These are phyloP conservation scores for Backusella mclennaniae DNA, from an alignment of 192 early-diverging fungal species.

Conservation along the genomic window DNA sequence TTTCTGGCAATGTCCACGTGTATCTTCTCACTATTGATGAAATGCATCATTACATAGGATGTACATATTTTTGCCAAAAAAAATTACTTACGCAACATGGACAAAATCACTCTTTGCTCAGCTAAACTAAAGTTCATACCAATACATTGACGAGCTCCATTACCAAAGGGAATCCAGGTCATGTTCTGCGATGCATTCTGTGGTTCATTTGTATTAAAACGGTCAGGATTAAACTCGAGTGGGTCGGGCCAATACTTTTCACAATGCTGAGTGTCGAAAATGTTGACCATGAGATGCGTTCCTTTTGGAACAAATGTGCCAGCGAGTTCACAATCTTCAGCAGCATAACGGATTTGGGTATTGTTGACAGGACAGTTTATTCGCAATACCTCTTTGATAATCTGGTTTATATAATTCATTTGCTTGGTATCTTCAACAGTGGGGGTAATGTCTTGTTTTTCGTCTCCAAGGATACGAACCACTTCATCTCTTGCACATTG, in stretches of 20 bases:
- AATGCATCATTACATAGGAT: neutral
- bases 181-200: neutral
- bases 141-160: conserved; percentile 58
- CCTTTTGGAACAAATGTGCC: conserved; percentile 24
- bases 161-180: conserved; percentile 58
- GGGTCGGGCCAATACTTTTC: conserved; percentile 38
- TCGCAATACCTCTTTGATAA: conserved; percentile 48
- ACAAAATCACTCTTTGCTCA: conserved; percentile 53
- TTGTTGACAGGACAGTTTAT: conserved; percentile 3
- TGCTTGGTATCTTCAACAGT: conserved; percentile 52
- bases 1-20: conserved; percentile 20
- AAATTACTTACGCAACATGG: conserved; percentile 40
- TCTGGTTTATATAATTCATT: conserved; percentile 47
- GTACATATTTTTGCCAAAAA: neutral
- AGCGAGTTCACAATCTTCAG: conserved; percentile 24
- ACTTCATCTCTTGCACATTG: conserved; percentile 53
- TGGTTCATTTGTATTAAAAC: conserved; percentile 34
- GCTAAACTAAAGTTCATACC: conserved; percentile 63
- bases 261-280: conserved; percentile 14
- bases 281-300: conserved; percentile 1
- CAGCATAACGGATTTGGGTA: neutral
- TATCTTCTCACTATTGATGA: conserved; percentile 19
- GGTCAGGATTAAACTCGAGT: conserved; percentile 46
- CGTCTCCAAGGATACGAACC: conserved; percentile 49
- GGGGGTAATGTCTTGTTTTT: conserved; percentile 44